Evolutionary conservation across 129 eudicot species (phyloP), one percentile per base, ranked within the genome.

Genomic region (Deinandra increscens): DNA sequence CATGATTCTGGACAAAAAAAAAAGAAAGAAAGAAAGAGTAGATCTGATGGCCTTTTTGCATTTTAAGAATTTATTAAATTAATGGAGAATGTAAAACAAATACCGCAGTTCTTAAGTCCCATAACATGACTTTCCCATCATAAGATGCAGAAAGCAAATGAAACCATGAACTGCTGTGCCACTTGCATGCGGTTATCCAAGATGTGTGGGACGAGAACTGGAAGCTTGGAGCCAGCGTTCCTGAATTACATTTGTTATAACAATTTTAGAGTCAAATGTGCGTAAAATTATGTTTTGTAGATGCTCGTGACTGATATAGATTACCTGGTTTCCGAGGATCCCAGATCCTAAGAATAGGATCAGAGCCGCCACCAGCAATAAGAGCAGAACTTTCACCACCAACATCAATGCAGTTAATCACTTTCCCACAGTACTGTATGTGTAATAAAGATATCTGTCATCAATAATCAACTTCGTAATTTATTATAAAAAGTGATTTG

Each of bases 321-420:
- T 71, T 39, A 92, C 98, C 98, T 81, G 98, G 98, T 80, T 90
- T 93, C 45, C 97, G 97, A 70, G 98, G 98, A 89, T 93, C 98
- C 93, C 97, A 93, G 72, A 93, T 74, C 78, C 98, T 85, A 75
- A 93, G 86, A 44, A 80, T 72, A 46, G 91, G 90, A 74, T 93
- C 98, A 72, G 97, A 93, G 61, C 88, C 85, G 2, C 92, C 97
- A 71, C 88, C 98, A 56, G 92, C 96, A 55, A 93, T 75, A 13
- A 93, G 90, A 66, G 92, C 83, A 38, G 97, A 89, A 75, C 90
- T 79, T 80, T 93, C 98, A 64, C 98, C 98, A 48, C 98, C 98
- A 74, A 93, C 78, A 68, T 89, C 97, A 45, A 93, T 74, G 77
- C 95, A 87, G 71, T 89, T 89, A 15, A 93, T 69, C 48, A 77